Percentiles rank a stretch among this genome's conserved stretches.
Evolutionary conservation across 164 flowering plant species (phyloP).

Genomic region (Pachysandra terminalis): DNA sequence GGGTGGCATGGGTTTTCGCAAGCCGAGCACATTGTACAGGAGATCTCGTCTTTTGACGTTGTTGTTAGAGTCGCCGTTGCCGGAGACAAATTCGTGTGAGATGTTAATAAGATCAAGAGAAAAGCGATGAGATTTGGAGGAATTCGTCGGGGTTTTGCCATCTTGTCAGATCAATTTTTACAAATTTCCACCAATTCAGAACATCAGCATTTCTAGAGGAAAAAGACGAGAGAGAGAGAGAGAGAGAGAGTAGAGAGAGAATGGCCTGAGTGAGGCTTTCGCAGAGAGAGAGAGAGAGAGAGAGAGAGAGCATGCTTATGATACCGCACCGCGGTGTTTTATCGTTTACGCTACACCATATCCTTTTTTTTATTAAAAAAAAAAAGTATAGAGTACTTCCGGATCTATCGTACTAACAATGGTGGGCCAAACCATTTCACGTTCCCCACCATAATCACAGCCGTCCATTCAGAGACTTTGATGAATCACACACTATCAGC

Average conservation of each 20-base stretch:
- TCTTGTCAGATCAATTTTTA: background rate
- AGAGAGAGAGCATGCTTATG: background rate
- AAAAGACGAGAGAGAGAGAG: background rate
- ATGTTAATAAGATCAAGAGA: background rate
- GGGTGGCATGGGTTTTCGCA: constrained; percentile 66
- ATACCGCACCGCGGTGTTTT: background rate
- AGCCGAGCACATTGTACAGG: constrained; percentile 71
- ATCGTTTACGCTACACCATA: background rate
- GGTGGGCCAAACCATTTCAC: no score
- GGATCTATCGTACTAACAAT: background rate
- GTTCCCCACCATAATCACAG: no score
- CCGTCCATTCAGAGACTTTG: no score
- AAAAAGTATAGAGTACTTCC: background rate
- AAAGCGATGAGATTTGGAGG: background rate
- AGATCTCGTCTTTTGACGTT: constrained; percentile 34
- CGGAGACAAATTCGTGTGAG: background rate
- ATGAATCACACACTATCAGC: no score
- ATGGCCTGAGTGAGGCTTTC: no score
- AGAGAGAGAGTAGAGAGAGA: background rate
- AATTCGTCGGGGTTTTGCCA: background rate
- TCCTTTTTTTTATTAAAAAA: background rate
- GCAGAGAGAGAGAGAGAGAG: no score
- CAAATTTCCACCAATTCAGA: background rate
- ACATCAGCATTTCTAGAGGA: background rate
- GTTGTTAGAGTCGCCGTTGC: background rate